Evolutionary conservation across 1,284 basidiomycete genomes (phyloP).

Genomic region (Neolentinus lepideus): DNA sequence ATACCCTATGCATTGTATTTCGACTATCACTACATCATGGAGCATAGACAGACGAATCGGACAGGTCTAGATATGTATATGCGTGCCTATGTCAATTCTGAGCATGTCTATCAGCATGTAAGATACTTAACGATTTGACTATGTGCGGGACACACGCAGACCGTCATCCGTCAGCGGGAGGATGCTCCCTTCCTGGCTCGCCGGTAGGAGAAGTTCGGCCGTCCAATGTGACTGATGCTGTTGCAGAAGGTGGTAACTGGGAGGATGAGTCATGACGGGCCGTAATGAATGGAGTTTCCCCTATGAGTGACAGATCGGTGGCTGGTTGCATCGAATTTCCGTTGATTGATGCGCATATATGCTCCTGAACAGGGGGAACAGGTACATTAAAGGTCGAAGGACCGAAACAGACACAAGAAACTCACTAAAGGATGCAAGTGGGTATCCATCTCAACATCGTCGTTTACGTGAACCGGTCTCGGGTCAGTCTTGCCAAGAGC

Average conservation of each 20-base stretch:
- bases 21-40: too few species aligned
- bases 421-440: not conserved
- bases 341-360: not conserved
- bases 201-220: not conserved
- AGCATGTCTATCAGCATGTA: too few species aligned
- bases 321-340: not conserved
- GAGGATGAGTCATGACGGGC: not conserved
- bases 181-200: not conserved
- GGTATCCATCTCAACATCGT: not conserved
- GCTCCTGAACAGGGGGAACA: not conserved
- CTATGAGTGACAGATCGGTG: not conserved
- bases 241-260: not conserved
- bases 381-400: not conserved
- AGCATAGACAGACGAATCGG: too few species aligned
- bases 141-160: not conserved
- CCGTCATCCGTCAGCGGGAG: not conserved
- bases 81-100: too few species aligned
- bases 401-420: not conserved
- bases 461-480: not conserved
- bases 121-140: too few species aligned
- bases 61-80: too few species aligned
- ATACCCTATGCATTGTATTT: too few species aligned
- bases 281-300: not conserved
- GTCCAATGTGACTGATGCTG: not conserved
- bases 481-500: not conserved